Evolutionary conservation across 2,329 filamentous ascomycete species (phyloP).

Genomic region (Alternaria arborescens): DNA sequence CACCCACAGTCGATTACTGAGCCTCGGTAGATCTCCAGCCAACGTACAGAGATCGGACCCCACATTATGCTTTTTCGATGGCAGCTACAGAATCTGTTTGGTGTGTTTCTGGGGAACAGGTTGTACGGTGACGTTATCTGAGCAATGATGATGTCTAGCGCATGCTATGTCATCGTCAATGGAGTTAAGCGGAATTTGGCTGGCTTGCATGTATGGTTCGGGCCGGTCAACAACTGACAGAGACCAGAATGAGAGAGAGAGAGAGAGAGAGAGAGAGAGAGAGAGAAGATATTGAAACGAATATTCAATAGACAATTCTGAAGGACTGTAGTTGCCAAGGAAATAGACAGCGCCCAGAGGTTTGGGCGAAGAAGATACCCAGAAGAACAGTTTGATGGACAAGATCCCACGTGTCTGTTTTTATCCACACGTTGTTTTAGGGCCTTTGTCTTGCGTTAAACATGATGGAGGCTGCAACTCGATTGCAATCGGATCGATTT

Average conservation of each 20-base stretch:
- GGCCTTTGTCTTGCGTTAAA: not conserved
- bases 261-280: not conserved
- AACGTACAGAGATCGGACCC: not conserved
- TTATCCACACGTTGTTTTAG: no score
- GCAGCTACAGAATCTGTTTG: not conserved
- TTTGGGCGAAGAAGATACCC: not conserved
- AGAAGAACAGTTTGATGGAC: not conserved
- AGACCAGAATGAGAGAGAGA: not conserved
- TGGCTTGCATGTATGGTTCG: not conserved
- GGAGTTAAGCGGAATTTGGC: conserved; percentile 8
- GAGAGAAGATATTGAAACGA: not conserved
- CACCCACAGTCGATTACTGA: not conserved
- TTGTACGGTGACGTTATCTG: not conserved
- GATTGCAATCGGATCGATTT: not conserved
- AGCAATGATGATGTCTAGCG: conserved; percentile 6
- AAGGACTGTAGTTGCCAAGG: not conserved
- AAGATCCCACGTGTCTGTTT: not conserved
- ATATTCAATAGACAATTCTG: not conserved
- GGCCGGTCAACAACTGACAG: not conserved
- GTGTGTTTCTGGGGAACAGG: conserved; percentile 1
- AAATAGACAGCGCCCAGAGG: not conserved
- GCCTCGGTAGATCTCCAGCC: not conserved
- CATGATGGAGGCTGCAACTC: not conserved
- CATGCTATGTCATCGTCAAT: conserved; percentile 6
- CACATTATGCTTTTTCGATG: not conserved